Conservation (phyloP, 2,329 filamentous ascomycete species). For the Colletotrichum liriopes region DNA sequence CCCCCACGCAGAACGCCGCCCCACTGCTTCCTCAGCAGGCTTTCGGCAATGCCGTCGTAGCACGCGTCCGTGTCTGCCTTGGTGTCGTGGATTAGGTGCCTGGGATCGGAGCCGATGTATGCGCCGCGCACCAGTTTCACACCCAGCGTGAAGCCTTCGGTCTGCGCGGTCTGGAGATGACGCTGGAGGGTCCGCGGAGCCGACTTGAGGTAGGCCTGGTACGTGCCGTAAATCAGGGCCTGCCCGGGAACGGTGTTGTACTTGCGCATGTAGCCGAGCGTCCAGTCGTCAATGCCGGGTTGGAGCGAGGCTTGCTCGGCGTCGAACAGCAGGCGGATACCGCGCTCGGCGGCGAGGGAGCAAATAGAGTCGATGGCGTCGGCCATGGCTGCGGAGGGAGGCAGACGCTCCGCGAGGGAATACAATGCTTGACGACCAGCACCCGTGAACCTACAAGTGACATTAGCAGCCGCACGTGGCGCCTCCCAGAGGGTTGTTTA, state of each 20-base stretch:
- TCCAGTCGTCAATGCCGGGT: conserved; percentile 86
- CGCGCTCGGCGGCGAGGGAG: conserved; percentile 76
- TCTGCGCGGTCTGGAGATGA: conserved; percentile 73
- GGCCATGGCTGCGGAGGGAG: conserved; percentile 76
- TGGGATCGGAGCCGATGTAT: conserved; percentile 79
- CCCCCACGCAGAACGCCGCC: conserved; percentile 51
- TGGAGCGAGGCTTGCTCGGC: conserved; percentile 88
- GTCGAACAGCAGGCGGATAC: conserved; percentile 85
- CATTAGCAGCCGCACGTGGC: background rate
- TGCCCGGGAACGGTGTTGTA: conserved; percentile 77
- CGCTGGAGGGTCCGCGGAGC: conserved; percentile 69
- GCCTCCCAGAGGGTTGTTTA: background rate
- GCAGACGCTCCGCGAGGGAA: conserved; percentile 73
- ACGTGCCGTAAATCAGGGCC: conserved; percentile 85
- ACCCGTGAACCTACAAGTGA: conserved; percentile 78
- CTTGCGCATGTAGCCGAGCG: conserved; percentile 80
- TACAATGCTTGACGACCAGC: conserved; percentile 82
- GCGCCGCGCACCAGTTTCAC: conserved; percentile 84
- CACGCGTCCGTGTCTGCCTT: conserved; percentile 79
- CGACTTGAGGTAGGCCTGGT: conserved; percentile 82
- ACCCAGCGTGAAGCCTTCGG: conserved; percentile 77
- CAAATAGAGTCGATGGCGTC: conserved; percentile 83
- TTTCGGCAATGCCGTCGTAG: conserved; percentile 81
- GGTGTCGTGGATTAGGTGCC: conserved; percentile 79
- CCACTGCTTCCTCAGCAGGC: conserved; percentile 77